A percentile compares a stretch with the other conserved stretches of the same genome.
phyloP scores from a whole-genome alignment of 257 asterid genomes.

The Leonotis leonurus region DNA sequence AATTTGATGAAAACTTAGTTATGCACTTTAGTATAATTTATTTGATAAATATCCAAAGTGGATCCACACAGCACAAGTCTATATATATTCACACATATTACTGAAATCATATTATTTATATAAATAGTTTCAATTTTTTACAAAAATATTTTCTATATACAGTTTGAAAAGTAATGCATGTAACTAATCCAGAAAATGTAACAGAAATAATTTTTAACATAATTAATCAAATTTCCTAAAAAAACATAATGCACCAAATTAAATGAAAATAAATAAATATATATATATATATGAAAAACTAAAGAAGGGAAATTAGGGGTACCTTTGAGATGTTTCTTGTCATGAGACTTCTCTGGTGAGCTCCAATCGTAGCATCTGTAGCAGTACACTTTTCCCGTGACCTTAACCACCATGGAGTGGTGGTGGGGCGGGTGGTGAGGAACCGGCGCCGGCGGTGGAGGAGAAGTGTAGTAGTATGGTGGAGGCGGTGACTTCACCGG shows the following conservation, averaged over 20 bases:
- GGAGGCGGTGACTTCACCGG: conserved; percentile 10
- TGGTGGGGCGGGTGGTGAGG: conserved; percentile 32
- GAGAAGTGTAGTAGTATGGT: conserved; percentile 16
- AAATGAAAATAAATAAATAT: too few species aligned
- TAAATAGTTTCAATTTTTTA: too few species aligned
- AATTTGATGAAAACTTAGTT: too few species aligned
- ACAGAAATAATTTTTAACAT: too few species aligned
- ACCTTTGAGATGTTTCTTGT: conserved; percentile 78
- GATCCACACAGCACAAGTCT: too few species aligned
- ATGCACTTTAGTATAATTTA: not conserved
- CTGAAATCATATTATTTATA: too few species aligned
- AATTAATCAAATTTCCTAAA: too few species aligned
- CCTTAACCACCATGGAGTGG: conserved; percentile 37
- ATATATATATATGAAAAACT: not conserved
- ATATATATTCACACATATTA: too few species aligned
- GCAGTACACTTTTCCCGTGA: conserved; percentile 72
- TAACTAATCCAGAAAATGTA: not conserved
- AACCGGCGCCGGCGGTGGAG: conserved; percentile 8
- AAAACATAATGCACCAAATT: too few species aligned
- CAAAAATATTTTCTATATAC: too few species aligned
- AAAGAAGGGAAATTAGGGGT: not conserved
- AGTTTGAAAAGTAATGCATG: not conserved
- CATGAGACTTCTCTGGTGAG: conserved; percentile 54
- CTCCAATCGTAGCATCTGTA: conserved; percentile 56
- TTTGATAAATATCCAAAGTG: not conserved